These are phyloP conservation scores for Tricladium varicosporioides DNA, from an alignment of 2,329 filamentous ascomycete species.

Conservation along the genomic window DNA sequence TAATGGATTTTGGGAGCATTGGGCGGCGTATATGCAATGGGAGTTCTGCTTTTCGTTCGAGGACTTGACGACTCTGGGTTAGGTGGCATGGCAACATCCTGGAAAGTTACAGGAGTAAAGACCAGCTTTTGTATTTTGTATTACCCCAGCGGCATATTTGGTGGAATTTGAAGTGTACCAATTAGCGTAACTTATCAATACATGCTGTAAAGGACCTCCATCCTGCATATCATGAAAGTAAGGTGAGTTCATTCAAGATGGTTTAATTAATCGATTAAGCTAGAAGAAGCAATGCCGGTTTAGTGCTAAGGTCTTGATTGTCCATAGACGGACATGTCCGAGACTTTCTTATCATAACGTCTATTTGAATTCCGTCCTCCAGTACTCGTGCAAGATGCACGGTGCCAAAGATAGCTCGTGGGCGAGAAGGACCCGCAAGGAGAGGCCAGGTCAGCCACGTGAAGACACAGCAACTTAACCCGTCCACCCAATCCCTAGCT, in stretches of 20 bases:
- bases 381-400: no score
- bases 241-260: neutral
- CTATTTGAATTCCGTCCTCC: no score
- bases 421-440: no score
- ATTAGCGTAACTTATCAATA: neutral
- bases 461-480: no score
- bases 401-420: no score
- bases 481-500: neutral
- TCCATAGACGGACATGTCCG: no score
- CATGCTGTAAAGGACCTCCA: neutral
- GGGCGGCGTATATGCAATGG: slow-evolving; percentile 22
- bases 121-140: slow-evolving; percentile 10
- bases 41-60: slow-evolving; percentile 9
- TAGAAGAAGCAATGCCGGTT: no score
- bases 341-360: no score
- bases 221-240: no score
- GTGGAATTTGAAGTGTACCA: slow-evolving; percentile 1
- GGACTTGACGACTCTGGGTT: slow-evolving; percentile 3
- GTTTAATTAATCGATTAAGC: neutral
- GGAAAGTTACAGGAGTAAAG: neutral
- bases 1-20: slow-evolving; percentile 18
- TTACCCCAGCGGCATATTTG: slow-evolving; percentile 9
- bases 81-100: slow-evolving; percentile 3
- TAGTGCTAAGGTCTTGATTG: no score
- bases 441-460: no score